Evolutionary conservation across 2,329 filamentous ascomycete genomes (phyloP), one percentile per base, ranked within the genome.

Genomic region (Apiospora hydei): DNA sequence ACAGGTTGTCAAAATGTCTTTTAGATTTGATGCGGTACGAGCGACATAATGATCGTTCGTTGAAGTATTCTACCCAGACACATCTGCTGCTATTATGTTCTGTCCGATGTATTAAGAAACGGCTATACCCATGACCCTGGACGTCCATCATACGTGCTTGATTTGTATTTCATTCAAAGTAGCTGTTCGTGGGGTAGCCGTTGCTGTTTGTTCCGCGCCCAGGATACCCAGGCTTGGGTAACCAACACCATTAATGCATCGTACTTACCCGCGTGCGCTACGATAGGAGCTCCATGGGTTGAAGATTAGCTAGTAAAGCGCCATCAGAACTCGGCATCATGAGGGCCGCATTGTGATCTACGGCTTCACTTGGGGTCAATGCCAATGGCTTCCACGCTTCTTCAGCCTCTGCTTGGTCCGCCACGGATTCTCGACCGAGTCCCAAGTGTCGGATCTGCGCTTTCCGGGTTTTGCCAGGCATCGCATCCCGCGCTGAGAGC

Each of bases 161-260:
- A 41, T 41, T 64, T 64, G 57, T 64, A 41, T 64, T 41, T 21
- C 7, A 41, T 41, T 64, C 34, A 41, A 64, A 64, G 57, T 64
- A 64, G 18, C 57, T 38, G 57, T 64, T 64, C 57, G 57, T 64
- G 57, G 57, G 57, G 57, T 64, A 64, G 10, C 13, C 5, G 34
- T 64, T 64, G 34, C 30, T 13, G 7, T 41, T 64, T 64, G 34
- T 64, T 64, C 57, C 34, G 57, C 18, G 57, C 10, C 57, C 57
- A 64, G 57, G 57, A 41, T 64, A 64, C 34, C 57, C 57, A 64
- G 57, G 57, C 57, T 64, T 24, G 21, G 30, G 41, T 41, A n/a
- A 64, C 34, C 57, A 41, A 14, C 8, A 30, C 21, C 21, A 64
- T 64, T 14, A 64, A 64, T 64, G 34, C 57, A 64, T 64, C 18